Evolutionary conservation across 2,329 filamentous ascomycete genomes (phyloP).

Genomic region (Hansfordia pulvinata): DNA sequence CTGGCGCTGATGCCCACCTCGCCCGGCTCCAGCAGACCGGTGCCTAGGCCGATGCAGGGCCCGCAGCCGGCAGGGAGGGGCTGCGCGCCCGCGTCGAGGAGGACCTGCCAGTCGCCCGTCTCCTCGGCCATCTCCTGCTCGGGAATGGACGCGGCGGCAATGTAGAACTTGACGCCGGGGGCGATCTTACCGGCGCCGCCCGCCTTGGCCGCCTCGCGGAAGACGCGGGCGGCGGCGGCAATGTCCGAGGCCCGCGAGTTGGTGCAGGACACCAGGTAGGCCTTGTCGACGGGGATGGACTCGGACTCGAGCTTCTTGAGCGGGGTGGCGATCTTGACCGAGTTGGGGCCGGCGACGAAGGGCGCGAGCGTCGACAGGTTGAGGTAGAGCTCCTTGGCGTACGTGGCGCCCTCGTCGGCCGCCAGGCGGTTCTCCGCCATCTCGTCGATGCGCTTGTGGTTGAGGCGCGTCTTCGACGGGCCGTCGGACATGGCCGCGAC

Average conservation of each 20-base stretch:
- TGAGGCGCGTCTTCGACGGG: constrained; percentile 45
- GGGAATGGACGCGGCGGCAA: constrained; percentile 68
- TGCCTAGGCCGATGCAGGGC: constrained; percentile 72
- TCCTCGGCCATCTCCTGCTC: constrained; percentile 72
- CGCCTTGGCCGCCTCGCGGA: constrained; percentile 59
- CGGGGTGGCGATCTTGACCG: constrained; percentile 75
- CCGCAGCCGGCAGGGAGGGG: constrained; percentile 62
- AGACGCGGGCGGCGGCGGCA: constrained; percentile 69
- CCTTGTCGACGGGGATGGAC: constrained; percentile 68
- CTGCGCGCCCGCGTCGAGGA: constrained; percentile 68
- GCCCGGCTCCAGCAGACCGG: constrained; percentile 67
- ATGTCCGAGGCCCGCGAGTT: constrained; percentile 76
- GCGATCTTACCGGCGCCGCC: constrained; percentile 58
- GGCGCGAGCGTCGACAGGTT: constrained; percentile 75
- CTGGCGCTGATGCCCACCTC: constrained; percentile 74
- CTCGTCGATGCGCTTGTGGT: constrained; percentile 59
- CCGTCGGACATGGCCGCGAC: constrained; percentile 41
- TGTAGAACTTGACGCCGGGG: constrained; percentile 69
- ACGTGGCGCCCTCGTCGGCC: constrained; percentile 66
- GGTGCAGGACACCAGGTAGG: constrained; percentile 83
- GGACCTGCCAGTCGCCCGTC: constrained; percentile 70
- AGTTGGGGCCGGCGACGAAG: constrained; percentile 79
- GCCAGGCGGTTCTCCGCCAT: constrained; percentile 51
- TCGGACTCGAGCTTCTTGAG: constrained; percentile 58
- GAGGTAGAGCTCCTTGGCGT: constrained; percentile 73